phyloP scores from a whole-genome alignment of 1,284 basidiomycete species.

The Trametes polyzona region DNA sequence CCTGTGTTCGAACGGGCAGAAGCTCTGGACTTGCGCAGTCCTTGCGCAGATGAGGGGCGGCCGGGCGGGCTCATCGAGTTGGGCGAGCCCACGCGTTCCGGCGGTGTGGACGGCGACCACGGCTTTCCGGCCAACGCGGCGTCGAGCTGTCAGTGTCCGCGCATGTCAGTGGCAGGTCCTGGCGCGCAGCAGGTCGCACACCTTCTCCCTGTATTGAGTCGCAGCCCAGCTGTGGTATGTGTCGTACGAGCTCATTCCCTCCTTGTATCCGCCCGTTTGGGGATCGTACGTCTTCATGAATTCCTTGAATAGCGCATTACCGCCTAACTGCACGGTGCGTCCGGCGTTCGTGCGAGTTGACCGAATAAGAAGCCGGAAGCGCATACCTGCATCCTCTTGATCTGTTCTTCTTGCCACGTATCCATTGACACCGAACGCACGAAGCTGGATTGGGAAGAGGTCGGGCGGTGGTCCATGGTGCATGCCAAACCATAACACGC shows the following conservation, averaged over 20 bases:
- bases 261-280: slow-evolving; percentile 76
- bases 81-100: slow-evolving; percentile 44
- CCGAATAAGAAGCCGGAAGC: slow-evolving; percentile 14
- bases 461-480: slow-evolving; percentile 1
- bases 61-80: slow-evolving; percentile 46
- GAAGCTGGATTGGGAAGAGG: slow-evolving; percentile 58
- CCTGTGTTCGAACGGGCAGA: slow-evolving; percentile 56
- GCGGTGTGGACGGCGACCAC: slow-evolving; percentile 73
- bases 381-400: slow-evolving; percentile 86
- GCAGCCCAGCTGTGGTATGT: slow-evolving; percentile 94
- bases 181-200: slow-evolving; percentile 36
- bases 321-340: slow-evolving; percentile 64
- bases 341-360: slow-evolving; percentile 9
- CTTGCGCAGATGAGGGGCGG: slow-evolving; percentile 69
- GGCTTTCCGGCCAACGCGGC: slow-evolving; percentile 67
- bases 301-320: slow-evolving; percentile 78
- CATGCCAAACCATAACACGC: slow-evolving; percentile 7
- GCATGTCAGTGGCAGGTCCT: slow-evolving; percentile 2
- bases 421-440: slow-evolving; percentile 95
- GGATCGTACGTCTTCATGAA: slow-evolving; percentile 81
- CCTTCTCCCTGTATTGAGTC: slow-evolving; percentile 90
- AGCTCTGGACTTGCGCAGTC: slow-evolving; percentile 76
- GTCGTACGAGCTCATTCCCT: slow-evolving; percentile 71
- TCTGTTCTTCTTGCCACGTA: slow-evolving; percentile 91
- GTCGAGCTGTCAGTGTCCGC: slow-evolving; percentile 62